Evolutionary conservation across 805 yeast species (phyloP), one percentile per base, ranked within the genome.

Genomic region (Candida berthetii): DNA sequence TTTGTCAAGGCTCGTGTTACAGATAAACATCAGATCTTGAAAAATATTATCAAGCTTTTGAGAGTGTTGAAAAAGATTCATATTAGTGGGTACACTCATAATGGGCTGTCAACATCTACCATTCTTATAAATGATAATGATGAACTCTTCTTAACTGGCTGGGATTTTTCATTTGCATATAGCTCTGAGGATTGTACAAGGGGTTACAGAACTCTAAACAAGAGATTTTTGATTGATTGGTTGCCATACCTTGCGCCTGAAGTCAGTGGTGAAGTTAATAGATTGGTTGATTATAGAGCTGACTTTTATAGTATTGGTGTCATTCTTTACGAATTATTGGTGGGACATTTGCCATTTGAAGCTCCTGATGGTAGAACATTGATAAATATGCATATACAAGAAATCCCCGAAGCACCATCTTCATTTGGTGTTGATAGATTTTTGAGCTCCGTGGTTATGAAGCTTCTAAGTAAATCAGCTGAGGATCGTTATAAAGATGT

Each of bases 231-330:
- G 14, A 60, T 62, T 2, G 66, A 64, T 24, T 59, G 66, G 43
- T 51, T 73, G 17, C 74, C 76, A 1, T 75, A 67, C 47, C 65
- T 72, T 46, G 68, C 78, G 1, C 80, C 80, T 1, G 80, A 75
- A 50, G 62, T 68, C 6, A 64, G 72, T 19, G 70, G 74, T 1
- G 66, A 64, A 22, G 50, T 51, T 14, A 57, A 57, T 25, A 52
- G 62, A 13, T 53, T 62, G 4, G 72, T 70, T 17, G 78, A 74
- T 45, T 66, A 57, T 48, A 58, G 75, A 37, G 63, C 79, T 0
- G 80, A 75, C 50, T 60, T 72, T 37, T 75, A 74, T 52, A 62
- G 74, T 24, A 39, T 72, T 9, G 80, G 80, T 31, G 62, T 74
- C n/a, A 66, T 74, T 7, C 43, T 75, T 16, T 74, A 75, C 45